Percentiles rank a stretch among this genome's conserved stretches.
Evolutionary conservation across 495 filamentous ascomycete species (phyloP).

Genomic region (Neurospora sublineolata): DNA sequence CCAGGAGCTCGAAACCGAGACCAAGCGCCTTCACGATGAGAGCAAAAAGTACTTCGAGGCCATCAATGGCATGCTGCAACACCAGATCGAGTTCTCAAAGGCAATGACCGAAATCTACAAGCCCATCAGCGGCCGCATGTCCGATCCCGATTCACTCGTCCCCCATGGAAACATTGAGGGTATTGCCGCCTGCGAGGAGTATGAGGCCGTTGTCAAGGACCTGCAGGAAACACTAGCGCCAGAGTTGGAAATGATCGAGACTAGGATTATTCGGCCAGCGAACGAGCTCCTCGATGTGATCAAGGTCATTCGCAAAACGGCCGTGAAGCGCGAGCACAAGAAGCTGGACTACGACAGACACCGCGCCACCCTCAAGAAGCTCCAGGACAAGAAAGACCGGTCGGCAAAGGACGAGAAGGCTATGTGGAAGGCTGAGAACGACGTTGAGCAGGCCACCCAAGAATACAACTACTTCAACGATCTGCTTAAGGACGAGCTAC

Average conservation of each 20-base stretch:
- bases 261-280: constrained; percentile 80
- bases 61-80: constrained; percentile 94
- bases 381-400: constrained; percentile 96
- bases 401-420: constrained; percentile 95
- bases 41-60: constrained; percentile 92
- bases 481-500: constrained; percentile 87
- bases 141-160: constrained; percentile 75
- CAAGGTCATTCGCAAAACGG: constrained; percentile 84
- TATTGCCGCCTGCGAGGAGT: constrained; percentile 92
- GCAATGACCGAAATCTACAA: constrained; percentile 94
- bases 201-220: constrained; percentile 82
- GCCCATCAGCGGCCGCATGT: constrained; percentile 90
- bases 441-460: constrained; percentile 83
- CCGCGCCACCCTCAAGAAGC: constrained; percentile 71
- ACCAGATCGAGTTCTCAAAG: constrained; percentile 98
- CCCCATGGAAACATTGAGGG: constrained; percentile 85
- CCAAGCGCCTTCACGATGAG: constrained; percentile 91
- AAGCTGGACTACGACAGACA: constrained; percentile 92
- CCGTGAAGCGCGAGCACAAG: constrained; percentile 89
- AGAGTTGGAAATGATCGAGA: constrained; percentile 96
- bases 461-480: constrained; percentile 97
- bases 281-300: constrained; percentile 91
- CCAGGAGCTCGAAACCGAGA: constrained; percentile 86
- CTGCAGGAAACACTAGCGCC: constrained; percentile 78
- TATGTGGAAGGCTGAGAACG: constrained; percentile 87